Percentiles rank a stretch among this genome's conserved stretches.
These are phyloP conservation scores for Puya raimondii DNA, from an alignment of 176 grass and related monocot species.

Conservation along the genomic window DNA sequence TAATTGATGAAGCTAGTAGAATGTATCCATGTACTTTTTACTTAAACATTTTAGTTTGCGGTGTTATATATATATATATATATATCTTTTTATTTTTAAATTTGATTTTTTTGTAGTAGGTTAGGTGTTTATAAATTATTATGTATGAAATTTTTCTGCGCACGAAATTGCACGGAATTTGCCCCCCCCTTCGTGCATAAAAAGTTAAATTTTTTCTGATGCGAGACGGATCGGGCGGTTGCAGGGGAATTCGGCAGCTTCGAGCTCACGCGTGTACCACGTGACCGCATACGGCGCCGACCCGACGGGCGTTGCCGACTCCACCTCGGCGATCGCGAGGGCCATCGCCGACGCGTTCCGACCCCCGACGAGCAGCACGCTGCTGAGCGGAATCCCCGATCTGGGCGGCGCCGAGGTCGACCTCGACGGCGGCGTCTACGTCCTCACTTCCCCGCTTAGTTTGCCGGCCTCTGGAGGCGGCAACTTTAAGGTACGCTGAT, in stretches of 20 bases:
- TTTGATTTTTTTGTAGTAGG: no score
- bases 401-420: conserved; percentile 78
- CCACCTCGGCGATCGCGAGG: conserved; percentile 55
- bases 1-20: background rate
- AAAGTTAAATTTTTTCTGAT: no score
- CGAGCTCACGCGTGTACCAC: conserved; percentile 46
- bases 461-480: conserved; percentile 68
- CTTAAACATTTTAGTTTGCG: no score
- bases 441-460: conserved; percentile 43
- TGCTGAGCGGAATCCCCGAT: conserved; percentile 64
- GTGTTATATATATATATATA: no score
- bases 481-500: conserved; percentile 50
- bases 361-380: conserved; percentile 25
- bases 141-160: no score
- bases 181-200: no score
- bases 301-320: conserved; percentile 42
- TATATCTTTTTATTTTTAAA: no score
- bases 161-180: no score
- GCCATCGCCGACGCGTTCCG: conserved; percentile 78
- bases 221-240: background rate
- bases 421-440: conserved; percentile 75
- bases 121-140: no score
- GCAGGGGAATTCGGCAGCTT: background rate
- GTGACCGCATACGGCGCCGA: conserved; percentile 88
- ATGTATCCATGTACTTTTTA: background rate